Conservation (phyloP, 106 monocot genomes). For the Hemerocallis citrina region DNA sequence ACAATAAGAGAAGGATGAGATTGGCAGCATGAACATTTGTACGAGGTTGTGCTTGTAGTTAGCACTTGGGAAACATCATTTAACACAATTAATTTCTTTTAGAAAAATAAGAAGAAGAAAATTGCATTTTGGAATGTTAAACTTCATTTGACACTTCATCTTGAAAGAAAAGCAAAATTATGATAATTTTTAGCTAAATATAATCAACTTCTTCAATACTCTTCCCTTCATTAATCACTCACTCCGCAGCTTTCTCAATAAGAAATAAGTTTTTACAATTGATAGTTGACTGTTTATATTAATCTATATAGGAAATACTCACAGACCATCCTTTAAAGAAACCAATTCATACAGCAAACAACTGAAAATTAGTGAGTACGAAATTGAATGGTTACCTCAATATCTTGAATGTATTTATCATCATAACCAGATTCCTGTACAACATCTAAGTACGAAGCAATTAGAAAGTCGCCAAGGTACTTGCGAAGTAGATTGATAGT, state of each 20-base stretch:
- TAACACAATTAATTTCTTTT: too few species aligned
- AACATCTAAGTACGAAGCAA: conserved; percentile 73
- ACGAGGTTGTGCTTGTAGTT: not conserved
- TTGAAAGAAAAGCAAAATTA: not conserved
- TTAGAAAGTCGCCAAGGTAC: conserved; percentile 89
- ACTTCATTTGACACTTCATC: not conserved
- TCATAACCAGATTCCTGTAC: conserved; percentile 84
- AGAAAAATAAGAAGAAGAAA: too few species aligned
- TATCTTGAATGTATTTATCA: conserved; percentile 70
- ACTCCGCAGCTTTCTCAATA: not conserved
- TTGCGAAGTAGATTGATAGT: conserved; percentile 70
- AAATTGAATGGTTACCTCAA: too few species aligned
- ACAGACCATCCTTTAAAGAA: not conserved
- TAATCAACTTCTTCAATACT: too few species aligned
- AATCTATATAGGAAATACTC: not conserved
- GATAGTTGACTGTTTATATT: too few species aligned
- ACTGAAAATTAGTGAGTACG: not conserved
- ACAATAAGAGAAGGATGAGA: not conserved
- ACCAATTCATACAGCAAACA: not conserved
- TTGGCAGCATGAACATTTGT: not conserved
- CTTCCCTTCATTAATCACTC: too few species aligned
- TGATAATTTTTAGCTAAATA: not conserved
- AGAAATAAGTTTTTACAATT: not conserved
- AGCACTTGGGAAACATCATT: not conserved
- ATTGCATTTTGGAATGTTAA: too few species aligned